Conservation (phyloP, 164 flowering plant species). For the Aristolochia fimbriata region DNA sequence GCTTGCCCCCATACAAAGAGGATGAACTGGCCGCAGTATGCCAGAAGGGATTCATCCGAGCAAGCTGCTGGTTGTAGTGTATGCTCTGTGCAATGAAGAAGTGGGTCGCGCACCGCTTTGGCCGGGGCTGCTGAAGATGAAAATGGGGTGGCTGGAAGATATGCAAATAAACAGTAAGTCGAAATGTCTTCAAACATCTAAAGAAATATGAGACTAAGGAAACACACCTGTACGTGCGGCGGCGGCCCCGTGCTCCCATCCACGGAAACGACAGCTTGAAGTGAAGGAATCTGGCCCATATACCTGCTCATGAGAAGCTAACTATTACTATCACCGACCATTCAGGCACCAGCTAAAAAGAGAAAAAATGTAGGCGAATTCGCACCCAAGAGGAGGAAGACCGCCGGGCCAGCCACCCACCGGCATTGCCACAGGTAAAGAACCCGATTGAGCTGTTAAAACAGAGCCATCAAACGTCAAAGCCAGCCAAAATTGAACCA, state of each 20-base stretch:
- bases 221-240: constrained; percentile 38
- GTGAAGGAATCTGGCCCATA: constrained; percentile 41
- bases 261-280: constrained; percentile 73
- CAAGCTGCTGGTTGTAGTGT: constrained; percentile 47
- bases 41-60: constrained; percentile 86
- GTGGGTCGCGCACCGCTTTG: constrained; percentile 89
- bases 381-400: constrained; percentile 81
- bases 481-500: neutral
- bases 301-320: constrained; percentile 40
- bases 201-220: neutral
- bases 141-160: constrained; percentile 50
- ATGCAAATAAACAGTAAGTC: neutral
- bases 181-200: neutral
- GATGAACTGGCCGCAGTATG: constrained; percentile 59
- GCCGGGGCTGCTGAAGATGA: constrained; percentile 47
- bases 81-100: constrained; percentile 79
- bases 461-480: neutral
- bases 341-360: neutral
- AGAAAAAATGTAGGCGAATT: neutral
- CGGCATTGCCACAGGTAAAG: constrained; percentile 56
- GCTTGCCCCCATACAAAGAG: constrained; percentile 61
- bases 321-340: neutral
- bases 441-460: constrained; percentile 39
- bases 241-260: constrained; percentile 59
- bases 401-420: constrained; percentile 82